These are phyloP conservation scores for Kodamaea sagamina DNA, from an alignment of 805 yeast genomes.

Conservation along the genomic window DNA sequence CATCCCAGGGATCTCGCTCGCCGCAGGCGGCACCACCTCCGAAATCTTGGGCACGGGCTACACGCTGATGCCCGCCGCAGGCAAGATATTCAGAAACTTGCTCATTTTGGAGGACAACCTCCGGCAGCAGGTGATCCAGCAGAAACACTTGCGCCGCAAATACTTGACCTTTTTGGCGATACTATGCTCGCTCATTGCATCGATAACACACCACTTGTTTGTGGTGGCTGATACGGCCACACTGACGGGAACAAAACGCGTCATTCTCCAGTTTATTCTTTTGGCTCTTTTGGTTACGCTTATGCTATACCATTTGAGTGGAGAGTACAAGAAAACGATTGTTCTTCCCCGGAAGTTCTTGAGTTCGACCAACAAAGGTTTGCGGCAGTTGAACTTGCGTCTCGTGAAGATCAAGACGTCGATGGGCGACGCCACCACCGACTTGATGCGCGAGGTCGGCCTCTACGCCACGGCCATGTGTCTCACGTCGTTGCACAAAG, in stretches of 20 bases:
- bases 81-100: conserved; percentile 78
- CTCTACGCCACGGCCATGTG: conserved; percentile 32
- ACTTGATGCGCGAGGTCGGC: conserved; percentile 39
- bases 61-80: conserved; percentile 47
- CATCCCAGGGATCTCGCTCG: background rate
- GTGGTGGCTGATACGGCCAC: conserved; percentile 22
- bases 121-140: conserved; percentile 76
- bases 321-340: conserved; percentile 85
- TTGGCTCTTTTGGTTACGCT: conserved; percentile 67
- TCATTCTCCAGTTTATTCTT: conserved; percentile 54
- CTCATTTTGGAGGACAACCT: conserved; percentile 83
- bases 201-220: conserved; percentile 41
- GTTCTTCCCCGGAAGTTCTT: conserved; percentile 79
- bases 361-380: conserved; percentile 82
- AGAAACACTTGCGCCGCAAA: conserved; percentile 62
- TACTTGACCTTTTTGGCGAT: conserved; percentile 54
- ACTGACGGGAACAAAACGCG: conserved; percentile 37
- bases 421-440: conserved; percentile 34
- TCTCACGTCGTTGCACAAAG: conserved; percentile 33
- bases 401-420: conserved; percentile 60
- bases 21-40: background rate
- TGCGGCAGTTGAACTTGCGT: conserved; percentile 78
- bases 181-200: conserved; percentile 42
- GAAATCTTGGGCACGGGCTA: conserved; percentile 19
- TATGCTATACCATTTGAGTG: conserved; percentile 78